Evolutionary conservation across 2,329 filamentous ascomycete species (phyloP), one percentile per base, ranked within the genome.

Genomic region (Colletotrichum sp.): DNA sequence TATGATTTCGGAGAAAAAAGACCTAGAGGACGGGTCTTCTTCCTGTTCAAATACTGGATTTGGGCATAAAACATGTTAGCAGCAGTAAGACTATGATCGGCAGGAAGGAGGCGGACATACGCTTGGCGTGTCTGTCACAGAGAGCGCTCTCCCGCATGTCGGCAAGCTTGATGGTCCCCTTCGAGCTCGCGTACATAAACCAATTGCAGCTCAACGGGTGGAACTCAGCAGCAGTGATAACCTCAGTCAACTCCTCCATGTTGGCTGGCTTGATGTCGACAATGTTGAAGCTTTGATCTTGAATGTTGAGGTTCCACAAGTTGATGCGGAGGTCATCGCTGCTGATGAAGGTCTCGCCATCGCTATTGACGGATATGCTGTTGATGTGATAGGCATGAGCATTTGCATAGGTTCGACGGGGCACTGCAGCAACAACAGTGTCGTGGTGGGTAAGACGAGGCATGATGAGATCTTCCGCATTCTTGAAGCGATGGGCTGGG

Each of bases 141-240:
- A 99, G 89, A 34, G 97, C 97, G 82, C 96, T 98, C 89, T 98
- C 95, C 82, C 97, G 93, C 97, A 99, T 99, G 82, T 99, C 97
- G 64, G 97, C 97, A 81, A 99, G 90, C 88, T 99, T 99, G 88
- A 99, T 99, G 44, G 97, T 99, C 77, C 97, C 97, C 87, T 99
- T 99, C 76, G 96, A 98, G 86, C 96, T 99, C 80, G 97, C 97
- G 85, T 99, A 99, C 96, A 99, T 99, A 88, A 99, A 99, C 96
- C 95, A 98, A 87, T 99, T 99, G 90, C 97, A 99, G 89, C 96
- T 98, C 82, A 94, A 90, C 8, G 97, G 97, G 83, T 99, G 97
- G 82, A 99, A 99, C 83, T 99, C 97, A 70, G 97, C 97, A 57
- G 97, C 97, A 15, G 97, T 99, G 83, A 99, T 99, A 80, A 99